Conservation (phyloP, 345 rosid genomes). For the Populus davidiana region DNA sequence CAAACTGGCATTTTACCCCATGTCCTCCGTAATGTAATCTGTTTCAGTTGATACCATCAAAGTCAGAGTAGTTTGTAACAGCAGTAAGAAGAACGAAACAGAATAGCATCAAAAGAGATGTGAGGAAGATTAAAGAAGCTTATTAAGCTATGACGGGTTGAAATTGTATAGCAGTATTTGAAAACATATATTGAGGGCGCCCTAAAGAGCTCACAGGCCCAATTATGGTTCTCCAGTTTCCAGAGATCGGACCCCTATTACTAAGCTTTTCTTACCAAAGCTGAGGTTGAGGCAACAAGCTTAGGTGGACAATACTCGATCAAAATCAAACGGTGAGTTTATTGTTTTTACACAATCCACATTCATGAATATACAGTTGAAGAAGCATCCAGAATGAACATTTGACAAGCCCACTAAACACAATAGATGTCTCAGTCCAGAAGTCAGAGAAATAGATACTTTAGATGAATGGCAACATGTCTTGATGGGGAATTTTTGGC, state of each 20-base stretch:
- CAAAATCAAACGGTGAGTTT: not conserved
- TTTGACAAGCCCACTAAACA: not conserved
- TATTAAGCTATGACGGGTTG: too few species aligned
- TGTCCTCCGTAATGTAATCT: slow-evolving; percentile 74
- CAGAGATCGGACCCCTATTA: too few species aligned
- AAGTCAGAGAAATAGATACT: too few species aligned
- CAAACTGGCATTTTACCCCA: slow-evolving; percentile 92
- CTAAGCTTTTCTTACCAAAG: too few species aligned
- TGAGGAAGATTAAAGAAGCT: not conserved
- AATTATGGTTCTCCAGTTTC: too few species aligned
- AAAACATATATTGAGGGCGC: too few species aligned
- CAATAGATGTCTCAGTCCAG: not conserved
- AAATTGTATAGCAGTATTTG: too few species aligned
- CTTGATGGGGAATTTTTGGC: not conserved
- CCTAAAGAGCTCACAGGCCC: too few species aligned
- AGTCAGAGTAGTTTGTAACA: not conserved
- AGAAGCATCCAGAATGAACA: not conserved
- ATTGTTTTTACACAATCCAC: not conserved
- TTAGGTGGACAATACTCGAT: not conserved
- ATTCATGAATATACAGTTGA: not conserved
- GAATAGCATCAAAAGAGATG: not conserved
- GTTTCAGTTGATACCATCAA: slow-evolving; percentile 20
- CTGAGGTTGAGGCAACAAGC: not conserved
- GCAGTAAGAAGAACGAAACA: not conserved
- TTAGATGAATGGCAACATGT: not conserved